Evolutionary conservation across 2,329 filamentous ascomycete genomes (phyloP).

Genomic region (Cladophialophora chaetospira): DNA sequence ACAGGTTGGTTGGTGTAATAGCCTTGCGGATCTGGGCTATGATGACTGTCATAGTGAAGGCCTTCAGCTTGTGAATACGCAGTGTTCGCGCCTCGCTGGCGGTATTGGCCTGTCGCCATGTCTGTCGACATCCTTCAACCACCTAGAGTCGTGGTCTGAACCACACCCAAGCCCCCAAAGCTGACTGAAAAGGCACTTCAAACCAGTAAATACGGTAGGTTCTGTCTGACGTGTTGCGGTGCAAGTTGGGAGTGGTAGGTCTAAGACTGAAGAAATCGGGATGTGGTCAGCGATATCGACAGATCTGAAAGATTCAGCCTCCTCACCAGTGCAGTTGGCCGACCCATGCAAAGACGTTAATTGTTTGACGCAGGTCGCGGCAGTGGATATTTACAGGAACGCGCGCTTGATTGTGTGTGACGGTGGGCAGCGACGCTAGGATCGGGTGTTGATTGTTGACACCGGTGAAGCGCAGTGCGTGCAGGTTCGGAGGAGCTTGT

Average conservation of each 20-base stretch:
- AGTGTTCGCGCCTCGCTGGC: constrained; percentile 19
- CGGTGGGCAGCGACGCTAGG: not conserved
- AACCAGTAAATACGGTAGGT: not conserved
- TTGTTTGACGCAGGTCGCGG: not conserved
- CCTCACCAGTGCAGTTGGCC: constrained; percentile 7
- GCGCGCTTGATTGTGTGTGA: not conserved
- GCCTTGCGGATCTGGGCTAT: constrained; percentile 15
- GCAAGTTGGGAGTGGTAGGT: not conserved
- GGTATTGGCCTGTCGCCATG: constrained; percentile 26
- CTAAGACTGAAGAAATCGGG: not conserved
- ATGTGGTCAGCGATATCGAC: constrained; percentile 9
- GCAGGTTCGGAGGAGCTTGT: constrained; percentile 1
- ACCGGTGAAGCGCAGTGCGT: not conserved
- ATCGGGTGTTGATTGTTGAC: constrained; percentile 7
- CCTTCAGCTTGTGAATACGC: constrained; percentile 16
- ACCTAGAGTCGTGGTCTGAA: constrained; percentile 8
- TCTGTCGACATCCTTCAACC: constrained; percentile 26
- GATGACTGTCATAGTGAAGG: constrained; percentile 20
- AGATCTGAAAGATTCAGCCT: not conserved
- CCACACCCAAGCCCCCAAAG: constrained; percentile 10
- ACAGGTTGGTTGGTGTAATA: constrained; percentile 25
- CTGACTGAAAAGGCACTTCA: not conserved
- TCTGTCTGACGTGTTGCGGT: not conserved
- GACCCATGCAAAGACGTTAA: constrained; percentile 10
- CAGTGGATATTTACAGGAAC: not conserved